Conservation (phyloP, 2,329 filamentous ascomycete genomes). For the Fonsecaea multimorphosa region DNA sequence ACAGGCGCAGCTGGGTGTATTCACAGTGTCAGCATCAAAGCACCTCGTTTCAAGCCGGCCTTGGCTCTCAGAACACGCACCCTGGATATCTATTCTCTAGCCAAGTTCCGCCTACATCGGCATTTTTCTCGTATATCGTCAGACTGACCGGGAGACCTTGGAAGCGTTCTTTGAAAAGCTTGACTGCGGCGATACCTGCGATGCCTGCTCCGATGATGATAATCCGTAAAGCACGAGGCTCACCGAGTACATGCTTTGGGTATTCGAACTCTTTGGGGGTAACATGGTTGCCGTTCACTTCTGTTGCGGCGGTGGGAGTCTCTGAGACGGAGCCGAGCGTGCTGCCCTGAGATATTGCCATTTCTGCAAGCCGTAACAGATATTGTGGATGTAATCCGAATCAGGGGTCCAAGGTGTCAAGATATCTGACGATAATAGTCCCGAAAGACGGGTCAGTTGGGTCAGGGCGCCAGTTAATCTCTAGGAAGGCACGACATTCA, state of each 20-base stretch:
- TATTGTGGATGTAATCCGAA: not conserved
- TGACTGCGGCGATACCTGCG: slow-evolving; percentile 45
- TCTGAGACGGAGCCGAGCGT: not conserved
- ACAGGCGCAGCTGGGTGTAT: slow-evolving; percentile 13
- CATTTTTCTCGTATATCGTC: slow-evolving; percentile 40
- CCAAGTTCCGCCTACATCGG: slow-evolving; percentile 43
- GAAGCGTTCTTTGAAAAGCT: slow-evolving; percentile 42
- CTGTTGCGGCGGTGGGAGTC: not conserved
- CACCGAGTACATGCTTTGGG: not conserved
- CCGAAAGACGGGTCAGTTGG: not conserved
- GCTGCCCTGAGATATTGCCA: not conserved
- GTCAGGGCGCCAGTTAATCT: not conserved
- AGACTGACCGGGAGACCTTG: slow-evolving; percentile 25
- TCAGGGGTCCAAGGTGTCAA: not conserved
- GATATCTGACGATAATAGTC: not conserved
- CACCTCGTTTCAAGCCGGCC: too few species aligned
- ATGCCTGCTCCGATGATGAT: slow-evolving; percentile 48
- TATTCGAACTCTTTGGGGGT: not conserved
- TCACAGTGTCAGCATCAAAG: not conserved
- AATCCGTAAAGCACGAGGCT: slow-evolving; percentile 8
- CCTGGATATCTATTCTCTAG: slow-evolving; percentile 41
- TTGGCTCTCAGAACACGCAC: not conserved
- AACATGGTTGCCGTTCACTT: not conserved
- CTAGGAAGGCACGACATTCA: not conserved
- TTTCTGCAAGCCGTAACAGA: not conserved